Evolutionary conservation across 2,329 filamentous ascomycete species (phyloP).

Genomic region (Pseudogymnoascus sp.): DNA sequence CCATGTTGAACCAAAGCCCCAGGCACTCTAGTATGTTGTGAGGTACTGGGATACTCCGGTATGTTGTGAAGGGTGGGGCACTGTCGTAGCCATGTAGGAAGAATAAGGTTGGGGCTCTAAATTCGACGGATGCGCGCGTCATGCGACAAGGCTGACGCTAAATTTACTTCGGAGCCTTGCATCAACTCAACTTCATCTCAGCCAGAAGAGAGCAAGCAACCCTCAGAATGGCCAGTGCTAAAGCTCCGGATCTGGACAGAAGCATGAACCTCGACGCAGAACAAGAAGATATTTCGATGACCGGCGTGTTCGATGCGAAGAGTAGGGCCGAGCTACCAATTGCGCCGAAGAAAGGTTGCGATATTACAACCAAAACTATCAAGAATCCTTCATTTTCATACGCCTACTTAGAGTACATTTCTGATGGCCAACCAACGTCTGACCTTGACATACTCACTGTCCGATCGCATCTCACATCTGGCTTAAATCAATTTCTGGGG

Average conservation of each 20-base stretch:
- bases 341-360: constrained; percentile 28
- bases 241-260: not conserved
- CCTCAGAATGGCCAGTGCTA: not conserved
- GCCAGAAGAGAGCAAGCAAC: not conserved
- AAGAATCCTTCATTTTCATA: constrained; percentile 49
- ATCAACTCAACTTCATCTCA: not conserved
- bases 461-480: constrained; percentile 54
- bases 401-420: constrained; percentile 38
- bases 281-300: constrained; percentile 5
- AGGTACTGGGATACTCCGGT: not conserved
- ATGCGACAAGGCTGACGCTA: constrained; percentile 11
- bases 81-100: not conserved
- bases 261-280: not conserved
- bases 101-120: not conserved
- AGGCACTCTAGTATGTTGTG: constrained; percentile 31
- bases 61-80: not conserved
- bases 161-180: constrained; percentile 8
- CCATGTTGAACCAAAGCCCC: not conserved
- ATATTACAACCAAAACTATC: constrained; percentile 46
- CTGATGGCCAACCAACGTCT: constrained; percentile 13
- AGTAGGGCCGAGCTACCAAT: not conserved
- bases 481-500: constrained; percentile 64
- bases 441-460: constrained; percentile 55
- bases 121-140: not conserved
- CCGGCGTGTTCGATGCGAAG: not conserved